These are phyloP conservation scores for Teunomyces stri DNA, from an alignment of 805 yeast species.

Conservation along the genomic window DNA sequence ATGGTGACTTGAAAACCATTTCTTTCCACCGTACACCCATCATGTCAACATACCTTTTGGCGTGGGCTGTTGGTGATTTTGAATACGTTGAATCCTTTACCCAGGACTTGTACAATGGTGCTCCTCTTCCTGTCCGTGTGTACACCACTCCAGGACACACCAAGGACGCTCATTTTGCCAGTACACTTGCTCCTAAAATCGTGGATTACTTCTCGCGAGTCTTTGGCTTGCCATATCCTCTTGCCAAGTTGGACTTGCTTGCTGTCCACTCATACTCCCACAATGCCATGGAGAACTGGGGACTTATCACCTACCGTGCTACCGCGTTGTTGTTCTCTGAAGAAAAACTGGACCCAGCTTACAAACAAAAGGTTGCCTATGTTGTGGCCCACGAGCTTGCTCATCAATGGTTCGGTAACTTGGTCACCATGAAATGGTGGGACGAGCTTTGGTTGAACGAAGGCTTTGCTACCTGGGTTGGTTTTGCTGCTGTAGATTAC, in stretches of 20 bases:
- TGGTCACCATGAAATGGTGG: conserved; percentile 94
- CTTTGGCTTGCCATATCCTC: conserved; percentile 59
- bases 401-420: conserved; percentile 90
- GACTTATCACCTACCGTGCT: conserved; percentile 66
- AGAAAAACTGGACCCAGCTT: conserved; percentile 44
- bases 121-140: conserved; percentile 47
- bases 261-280: conserved; percentile 80
- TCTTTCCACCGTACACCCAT: conserved; percentile 47
- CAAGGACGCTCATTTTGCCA: conserved; percentile 47
- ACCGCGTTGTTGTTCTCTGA: conserved; percentile 48
- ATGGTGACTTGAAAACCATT: conserved; percentile 22
- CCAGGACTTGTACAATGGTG: conserved; percentile 34
- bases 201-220: conserved; percentile 49
- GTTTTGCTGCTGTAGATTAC: conserved; percentile 64
- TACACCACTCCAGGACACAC: conserved; percentile 52
- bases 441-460: conserved; percentile 87
- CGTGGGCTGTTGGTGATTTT: conserved; percentile 59
- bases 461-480: conserved; percentile 88
- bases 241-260: conserved; percentile 77
- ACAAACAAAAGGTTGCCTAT: conserved; percentile 72
- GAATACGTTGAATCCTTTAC: conserved; percentile 51
- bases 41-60: conserved; percentile 56
- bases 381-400: conserved; percentile 86
- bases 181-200: conserved; percentile 46
- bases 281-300: conserved; percentile 94